Conservation (phyloP, 805 yeast genomes). For the Tetrapisispora arboricola region DNA sequence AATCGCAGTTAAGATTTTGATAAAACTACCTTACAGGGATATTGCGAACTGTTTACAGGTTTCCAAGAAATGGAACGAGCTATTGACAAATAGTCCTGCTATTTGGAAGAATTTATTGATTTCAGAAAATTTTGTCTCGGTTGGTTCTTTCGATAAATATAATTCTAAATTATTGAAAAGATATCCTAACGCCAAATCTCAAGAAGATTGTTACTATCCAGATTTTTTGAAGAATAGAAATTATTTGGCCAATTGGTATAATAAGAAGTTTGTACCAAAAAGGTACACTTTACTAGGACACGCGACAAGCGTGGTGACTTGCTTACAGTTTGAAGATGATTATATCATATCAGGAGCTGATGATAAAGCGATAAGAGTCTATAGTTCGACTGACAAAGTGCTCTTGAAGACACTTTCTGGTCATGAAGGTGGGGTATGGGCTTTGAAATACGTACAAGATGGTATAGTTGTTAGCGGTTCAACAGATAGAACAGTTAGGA, state of each 20-base stretch:
- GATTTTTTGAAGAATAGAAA: slow-evolving; percentile 62
- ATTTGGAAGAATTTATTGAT: slow-evolving; percentile 63
- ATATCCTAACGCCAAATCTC: slow-evolving; percentile 19
- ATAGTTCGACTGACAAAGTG: slow-evolving; percentile 64
- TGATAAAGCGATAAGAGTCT: slow-evolving; percentile 70
- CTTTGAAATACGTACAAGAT: slow-evolving; percentile 79
- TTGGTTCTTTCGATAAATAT: slow-evolving; percentile 36
- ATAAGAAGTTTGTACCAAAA: slow-evolving; percentile 57
- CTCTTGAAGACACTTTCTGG: slow-evolving; percentile 57
- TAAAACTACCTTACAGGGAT: slow-evolving; percentile 51
- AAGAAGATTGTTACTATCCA: slow-evolving; percentile 32
- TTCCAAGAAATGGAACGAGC: slow-evolving; percentile 55
- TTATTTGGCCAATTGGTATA: slow-evolving; percentile 71
- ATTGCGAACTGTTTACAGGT: slow-evolving; percentile 54
- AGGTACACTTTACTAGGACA: slow-evolving; percentile 59
- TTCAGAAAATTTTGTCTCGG: slow-evolving; percentile 47
- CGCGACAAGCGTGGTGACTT: slow-evolving; percentile 77
- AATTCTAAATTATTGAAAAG: slow-evolving; percentile 16
- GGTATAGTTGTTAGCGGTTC: slow-evolving; percentile 73
- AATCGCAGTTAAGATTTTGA: slow-evolving; percentile 53
- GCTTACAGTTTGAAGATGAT: slow-evolving; percentile 86
- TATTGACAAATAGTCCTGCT: slow-evolving; percentile 47
- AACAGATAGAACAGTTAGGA: slow-evolving; percentile 85
- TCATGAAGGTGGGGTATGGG: slow-evolving; percentile 99
- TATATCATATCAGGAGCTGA: slow-evolving; percentile 89